Evolutionary conservation across 2,329 filamentous ascomycete genomes (phyloP).

Genomic region (Pseudocercospora ulei): DNA sequence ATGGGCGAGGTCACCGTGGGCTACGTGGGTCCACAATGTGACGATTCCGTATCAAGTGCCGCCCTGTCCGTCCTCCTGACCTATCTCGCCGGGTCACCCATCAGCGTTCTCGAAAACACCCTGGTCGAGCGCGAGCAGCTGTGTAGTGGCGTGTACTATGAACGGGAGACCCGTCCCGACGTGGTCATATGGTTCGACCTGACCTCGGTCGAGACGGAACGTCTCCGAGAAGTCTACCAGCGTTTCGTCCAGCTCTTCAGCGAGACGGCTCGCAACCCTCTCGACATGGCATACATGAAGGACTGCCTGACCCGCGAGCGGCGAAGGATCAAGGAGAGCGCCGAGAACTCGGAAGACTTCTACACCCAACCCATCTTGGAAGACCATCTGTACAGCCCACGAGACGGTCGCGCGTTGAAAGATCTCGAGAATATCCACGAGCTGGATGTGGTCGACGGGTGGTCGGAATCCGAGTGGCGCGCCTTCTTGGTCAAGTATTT

Average conservation of each 20-base stretch:
- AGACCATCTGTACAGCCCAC: constrained; percentile 80
- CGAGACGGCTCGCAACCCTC: constrained; percentile 65
- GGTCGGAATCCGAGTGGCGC: constrained; percentile 78
- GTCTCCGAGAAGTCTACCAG: constrained; percentile 72
- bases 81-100: constrained; percentile 87
- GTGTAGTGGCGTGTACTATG: constrained; percentile 73
- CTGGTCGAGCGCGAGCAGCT: constrained; percentile 90
- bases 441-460: constrained; percentile 61
- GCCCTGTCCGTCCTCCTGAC: constrained; percentile 71
- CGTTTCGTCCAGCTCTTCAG: constrained; percentile 74
- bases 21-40: constrained; percentile 78
- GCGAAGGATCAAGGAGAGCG: constrained; percentile 70
- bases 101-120: constrained; percentile 80
- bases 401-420: constrained; percentile 56
- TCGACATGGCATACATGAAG: constrained; percentile 82
- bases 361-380: constrained; percentile 80
- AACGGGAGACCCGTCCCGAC: constrained; percentile 68
- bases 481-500: constrained; percentile 75
- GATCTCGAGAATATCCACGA: constrained; percentile 40
- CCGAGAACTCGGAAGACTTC: constrained; percentile 69
- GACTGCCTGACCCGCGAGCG: constrained; percentile 77
- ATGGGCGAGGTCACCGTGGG: constrained; percentile 77
- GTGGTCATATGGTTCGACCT: constrained; percentile 78
- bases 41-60: constrained; percentile 49
- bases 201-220: constrained; percentile 76